Conservation (phyloP, 1,284 basidiomycete genomes). For the Ceratobasidium theobromae region DNA sequence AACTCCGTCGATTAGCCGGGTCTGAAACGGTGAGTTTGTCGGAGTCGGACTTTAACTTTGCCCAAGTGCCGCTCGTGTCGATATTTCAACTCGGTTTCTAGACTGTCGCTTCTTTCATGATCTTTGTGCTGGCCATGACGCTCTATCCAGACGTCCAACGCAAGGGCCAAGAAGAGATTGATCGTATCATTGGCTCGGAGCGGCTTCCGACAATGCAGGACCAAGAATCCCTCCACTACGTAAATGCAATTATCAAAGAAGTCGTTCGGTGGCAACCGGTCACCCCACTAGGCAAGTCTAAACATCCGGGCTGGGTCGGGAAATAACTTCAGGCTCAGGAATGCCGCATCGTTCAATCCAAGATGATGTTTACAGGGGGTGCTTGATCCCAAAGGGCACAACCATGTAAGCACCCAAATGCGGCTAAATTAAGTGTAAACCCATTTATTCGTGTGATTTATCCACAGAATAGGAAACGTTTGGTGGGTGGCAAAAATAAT, state of each 20-base stretch:
- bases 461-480: constrained; percentile 22
- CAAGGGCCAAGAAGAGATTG: constrained; percentile 41
- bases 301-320: no score
- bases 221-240: constrained; percentile 42
- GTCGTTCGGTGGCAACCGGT: constrained; percentile 41
- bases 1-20: background rate
- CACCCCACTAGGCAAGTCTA: constrained; percentile 39
- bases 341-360: constrained; percentile 27
- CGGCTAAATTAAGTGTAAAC: background rate
- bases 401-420: constrained; percentile 8
- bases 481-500: constrained; percentile 5
- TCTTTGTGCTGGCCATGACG: constrained; percentile 38
- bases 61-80: background rate
- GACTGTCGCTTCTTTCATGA: constrained; percentile 36
- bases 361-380: constrained; percentile 27
- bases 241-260: constrained; percentile 42
- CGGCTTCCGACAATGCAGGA: constrained; percentile 42
- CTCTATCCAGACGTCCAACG: constrained; percentile 38
- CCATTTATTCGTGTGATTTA: background rate
- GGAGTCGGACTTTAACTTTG: no score
- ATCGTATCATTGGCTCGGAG: constrained; percentile 39
- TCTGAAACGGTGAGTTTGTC: constrained; percentile 10
- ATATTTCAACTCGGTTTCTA: background rate
- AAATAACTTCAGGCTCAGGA: no score
- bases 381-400: constrained; percentile 29